These are phyloP conservation scores for Singerocomus rubriflavus DNA, from an alignment of 1,284 basidiomycete species.

Conservation along the genomic window DNA sequence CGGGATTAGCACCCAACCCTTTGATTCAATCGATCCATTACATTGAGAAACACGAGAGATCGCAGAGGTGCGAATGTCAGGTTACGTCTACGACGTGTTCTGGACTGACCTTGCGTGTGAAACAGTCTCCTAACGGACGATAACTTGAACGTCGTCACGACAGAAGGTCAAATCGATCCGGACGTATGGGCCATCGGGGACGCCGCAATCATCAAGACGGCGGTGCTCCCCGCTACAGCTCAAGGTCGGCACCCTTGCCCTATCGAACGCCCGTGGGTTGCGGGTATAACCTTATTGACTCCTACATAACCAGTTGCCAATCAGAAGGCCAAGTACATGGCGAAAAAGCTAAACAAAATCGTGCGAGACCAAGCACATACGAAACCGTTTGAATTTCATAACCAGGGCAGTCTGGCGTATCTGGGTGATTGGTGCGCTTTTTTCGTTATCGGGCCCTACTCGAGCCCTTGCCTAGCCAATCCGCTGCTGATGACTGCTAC, in stretches of 20 bases:
- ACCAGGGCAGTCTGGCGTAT: constrained; percentile 77
- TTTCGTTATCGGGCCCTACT: constrained; percentile 9
- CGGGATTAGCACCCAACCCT: constrained; percentile 79
- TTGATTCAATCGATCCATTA: constrained; percentile 61
- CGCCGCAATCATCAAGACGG: constrained; percentile 58
- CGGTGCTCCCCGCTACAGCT: constrained; percentile 77
- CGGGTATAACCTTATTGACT: constrained; percentile 22
- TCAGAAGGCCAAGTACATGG: constrained; percentile 75
- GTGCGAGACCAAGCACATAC: constrained; percentile 41
- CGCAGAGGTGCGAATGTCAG: constrained; percentile 47
- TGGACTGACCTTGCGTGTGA: constrained; percentile 14
- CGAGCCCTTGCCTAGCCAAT: background rate
- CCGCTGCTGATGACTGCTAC: constrained; percentile 4
- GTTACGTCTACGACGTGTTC: constrained; percentile 9
- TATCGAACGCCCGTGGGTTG: constrained; percentile 28
- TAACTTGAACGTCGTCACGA: constrained; percentile 57
- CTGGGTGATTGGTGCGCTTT: constrained; percentile 65
- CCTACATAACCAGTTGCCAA: constrained; percentile 57
- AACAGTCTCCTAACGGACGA: constrained; percentile 59
- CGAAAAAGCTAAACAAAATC: constrained; percentile 64
- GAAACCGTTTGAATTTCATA: constrained; percentile 64
- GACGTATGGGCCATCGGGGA: constrained; percentile 87
- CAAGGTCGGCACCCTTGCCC: constrained; percentile 49
- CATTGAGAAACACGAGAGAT: constrained; percentile 61
- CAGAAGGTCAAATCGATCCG: constrained; percentile 57